Evolutionary conservation across 495 filamentous ascomycete genomes (phyloP), one percentile per base, ranked within the genome.

Genomic region (Penicillium atrosanguineum): DNA sequence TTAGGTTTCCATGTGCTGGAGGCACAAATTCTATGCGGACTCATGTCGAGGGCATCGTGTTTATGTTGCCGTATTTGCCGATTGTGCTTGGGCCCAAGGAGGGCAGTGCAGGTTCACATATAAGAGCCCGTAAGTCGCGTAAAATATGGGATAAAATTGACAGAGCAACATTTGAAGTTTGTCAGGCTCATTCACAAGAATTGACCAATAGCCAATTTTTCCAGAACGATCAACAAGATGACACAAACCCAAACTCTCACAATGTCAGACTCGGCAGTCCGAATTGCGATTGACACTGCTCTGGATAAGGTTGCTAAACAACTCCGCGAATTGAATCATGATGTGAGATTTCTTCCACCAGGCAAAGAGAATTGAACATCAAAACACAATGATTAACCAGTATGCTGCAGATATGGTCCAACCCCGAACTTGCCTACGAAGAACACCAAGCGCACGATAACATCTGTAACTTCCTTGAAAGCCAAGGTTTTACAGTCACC

Each of bases 371-470:
- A 6, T 31, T 11, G 23, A 23, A 6, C 6, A 25, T 15, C 9
- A 12, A 40, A 40, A 40, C 6, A 7, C 38, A 7, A 20, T 6
- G 26, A 21, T 26, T 47, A 19, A 37, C 28, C 15, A 40, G 6
- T 9, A 40, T 8, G 15, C 6, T n/a, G 7, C 15, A 48, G 46
- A 48, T 48, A n/a, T 48, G 46, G 46, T 40, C 46, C 1, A 59
- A 59, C 29, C 51, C 56, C 14, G 56, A 59, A 39, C 47, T 49
- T 16, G 46, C 42, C 12, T 59, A 50, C 16, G 46, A 59, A 48
- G 56, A 59, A 38, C 39, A 50, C 12, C 43, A 54, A 21, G 56
- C 56, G 4, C 56, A 59, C 16, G 50, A 59, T 34, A 43, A 36
- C 14, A 59, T 59, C 15, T 54, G 46, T 31, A 9, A 46, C 6